Conservation (phyloP, 2,329 filamentous ascomycete genomes). For the Pseudocercospora musae region DNA sequence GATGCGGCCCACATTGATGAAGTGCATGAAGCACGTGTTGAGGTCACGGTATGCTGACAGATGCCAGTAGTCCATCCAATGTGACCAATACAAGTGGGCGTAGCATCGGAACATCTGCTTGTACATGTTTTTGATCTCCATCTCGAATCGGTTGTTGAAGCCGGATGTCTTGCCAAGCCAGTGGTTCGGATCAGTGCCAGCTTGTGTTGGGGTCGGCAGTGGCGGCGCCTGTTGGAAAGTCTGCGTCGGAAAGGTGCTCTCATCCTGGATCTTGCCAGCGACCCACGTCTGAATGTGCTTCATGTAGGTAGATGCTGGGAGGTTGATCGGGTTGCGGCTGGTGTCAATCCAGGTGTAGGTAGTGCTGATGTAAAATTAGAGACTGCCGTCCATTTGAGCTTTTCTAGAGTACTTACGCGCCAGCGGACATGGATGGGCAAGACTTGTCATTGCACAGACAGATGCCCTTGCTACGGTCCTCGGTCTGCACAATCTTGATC, state of each 20-base stretch:
- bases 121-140: constrained; percentile 73
- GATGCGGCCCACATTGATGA: constrained; percentile 67
- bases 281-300: constrained; percentile 97
- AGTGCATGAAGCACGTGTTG: constrained; percentile 54
- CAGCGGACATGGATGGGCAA: constrained; percentile 92
- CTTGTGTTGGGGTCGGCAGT: constrained; percentile 44
- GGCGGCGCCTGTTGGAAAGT: constrained; percentile 62
- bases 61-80: constrained; percentile 53
- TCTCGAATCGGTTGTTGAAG: constrained; percentile 51
- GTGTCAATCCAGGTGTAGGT: constrained; percentile 96
- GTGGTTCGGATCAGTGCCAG: constrained; percentile 55
- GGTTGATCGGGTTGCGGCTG: constrained; percentile 80
- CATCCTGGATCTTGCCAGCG: constrained; percentile 89
- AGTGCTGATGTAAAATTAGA: constrained; percentile 57
- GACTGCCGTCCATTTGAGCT: background rate
- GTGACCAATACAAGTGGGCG: constrained; percentile 51
- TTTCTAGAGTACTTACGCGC: constrained; percentile 66
- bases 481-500: constrained; percentile 74
- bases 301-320: constrained; percentile 91
- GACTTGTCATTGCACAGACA: constrained; percentile 79
- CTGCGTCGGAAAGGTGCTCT: constrained; percentile 85
- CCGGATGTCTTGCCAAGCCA: constrained; percentile 92
- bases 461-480: constrained; percentile 69
- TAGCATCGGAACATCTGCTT: constrained; percentile 56
- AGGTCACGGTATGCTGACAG: constrained; percentile 48